phyloP scores from a whole-genome alignment of 1,284 basidiomycete genomes.

The Meripilus lineatus region DNA sequence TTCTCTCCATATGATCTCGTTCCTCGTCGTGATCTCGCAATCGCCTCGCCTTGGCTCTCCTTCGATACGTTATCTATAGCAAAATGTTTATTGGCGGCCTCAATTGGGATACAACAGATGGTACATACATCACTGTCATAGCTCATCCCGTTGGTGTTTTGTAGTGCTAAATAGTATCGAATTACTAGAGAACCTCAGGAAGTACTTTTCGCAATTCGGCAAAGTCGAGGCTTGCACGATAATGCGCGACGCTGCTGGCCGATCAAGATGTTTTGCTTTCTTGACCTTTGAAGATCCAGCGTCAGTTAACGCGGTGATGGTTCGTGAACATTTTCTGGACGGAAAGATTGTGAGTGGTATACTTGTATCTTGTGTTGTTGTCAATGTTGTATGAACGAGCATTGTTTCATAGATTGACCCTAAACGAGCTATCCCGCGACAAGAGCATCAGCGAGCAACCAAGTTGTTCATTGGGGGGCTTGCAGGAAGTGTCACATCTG shows the following conservation, averaged over 20 bases:
- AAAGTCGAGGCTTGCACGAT: slow-evolving; percentile 92
- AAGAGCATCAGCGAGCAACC: slow-evolving; percentile 87
- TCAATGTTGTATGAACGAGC: slow-evolving; percentile 72
- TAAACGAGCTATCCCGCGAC: slow-evolving; percentile 95
- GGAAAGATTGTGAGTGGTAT: slow-evolving; percentile 89
- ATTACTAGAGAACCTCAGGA: slow-evolving; percentile 59
- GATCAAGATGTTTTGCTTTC: slow-evolving; percentile 93
- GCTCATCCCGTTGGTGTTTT: slow-evolving; percentile 8
- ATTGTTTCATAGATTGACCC: slow-evolving; percentile 81
- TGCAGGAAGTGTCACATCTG: slow-evolving; percentile 87
- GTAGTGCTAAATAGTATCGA: slow-evolving; percentile 25
- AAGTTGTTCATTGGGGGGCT: slow-evolving; percentile 97
- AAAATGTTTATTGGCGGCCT: slow-evolving; percentile 99
- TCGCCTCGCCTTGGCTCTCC: background rate
- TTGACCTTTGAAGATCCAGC: slow-evolving; percentile 86
- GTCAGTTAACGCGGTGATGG: slow-evolving; percentile 80
- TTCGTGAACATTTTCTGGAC: slow-evolving; percentile 82
- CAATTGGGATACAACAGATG: slow-evolving; percentile 98
- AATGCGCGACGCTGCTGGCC: slow-evolving; percentile 89
- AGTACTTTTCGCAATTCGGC: slow-evolving; percentile 70
- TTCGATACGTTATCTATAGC: slow-evolving; percentile 44
- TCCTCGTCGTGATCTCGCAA: slow-evolving; percentile 7
- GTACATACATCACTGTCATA: slow-evolving; percentile 47
- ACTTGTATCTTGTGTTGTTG: slow-evolving; percentile 61
- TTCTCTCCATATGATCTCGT: slow-evolving; percentile 26